A percentile compares a stretch with the other conserved stretches of the same genome.
Evolutionary conservation across 345 rosid species (phyloP).

Genomic region (Eucalyptus regnans): DNA sequence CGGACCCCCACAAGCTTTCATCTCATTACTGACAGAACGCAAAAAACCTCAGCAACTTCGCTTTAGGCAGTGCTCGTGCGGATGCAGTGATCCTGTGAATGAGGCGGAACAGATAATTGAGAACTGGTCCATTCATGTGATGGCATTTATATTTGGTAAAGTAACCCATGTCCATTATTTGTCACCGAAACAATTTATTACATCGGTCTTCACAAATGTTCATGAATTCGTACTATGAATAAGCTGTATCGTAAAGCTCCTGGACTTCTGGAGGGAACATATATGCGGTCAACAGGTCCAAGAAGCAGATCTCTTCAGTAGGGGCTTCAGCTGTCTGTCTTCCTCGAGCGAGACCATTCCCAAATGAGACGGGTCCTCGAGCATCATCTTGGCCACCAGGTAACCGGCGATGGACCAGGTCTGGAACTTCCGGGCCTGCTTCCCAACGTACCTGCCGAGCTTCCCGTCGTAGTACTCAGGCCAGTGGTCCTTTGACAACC

Average conservation of each 20-base stretch:
- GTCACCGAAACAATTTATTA: neutral
- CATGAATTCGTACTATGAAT: neutral
- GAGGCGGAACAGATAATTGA: neutral
- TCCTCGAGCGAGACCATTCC: constrained; percentile 61
- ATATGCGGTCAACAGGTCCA: constrained; percentile 20
- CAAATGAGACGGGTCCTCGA: constrained; percentile 59
- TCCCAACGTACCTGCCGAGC: constrained; percentile 36
- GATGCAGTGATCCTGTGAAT: neutral
- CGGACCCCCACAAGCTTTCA: neutral
- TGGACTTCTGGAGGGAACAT: neutral
- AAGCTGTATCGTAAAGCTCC: neutral
- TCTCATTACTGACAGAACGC: neutral
- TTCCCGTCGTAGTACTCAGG: constrained; percentile 68
- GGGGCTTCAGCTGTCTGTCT: constrained; percentile 49
- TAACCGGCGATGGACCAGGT: constrained; percentile 66
- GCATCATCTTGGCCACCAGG: constrained; percentile 59
- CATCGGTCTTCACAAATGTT: neutral
- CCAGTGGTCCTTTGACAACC: constrained; percentile 51
- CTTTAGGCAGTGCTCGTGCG: neutral
- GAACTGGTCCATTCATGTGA: neutral
- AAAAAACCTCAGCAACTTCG: neutral
- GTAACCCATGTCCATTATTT: neutral
- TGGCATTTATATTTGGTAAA: neutral
- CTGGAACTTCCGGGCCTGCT: constrained; percentile 61
- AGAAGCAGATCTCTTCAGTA: constrained; percentile 49